Conservation (phyloP, 306 rosid genomes). For the Erythrophleum fordii region DNA sequence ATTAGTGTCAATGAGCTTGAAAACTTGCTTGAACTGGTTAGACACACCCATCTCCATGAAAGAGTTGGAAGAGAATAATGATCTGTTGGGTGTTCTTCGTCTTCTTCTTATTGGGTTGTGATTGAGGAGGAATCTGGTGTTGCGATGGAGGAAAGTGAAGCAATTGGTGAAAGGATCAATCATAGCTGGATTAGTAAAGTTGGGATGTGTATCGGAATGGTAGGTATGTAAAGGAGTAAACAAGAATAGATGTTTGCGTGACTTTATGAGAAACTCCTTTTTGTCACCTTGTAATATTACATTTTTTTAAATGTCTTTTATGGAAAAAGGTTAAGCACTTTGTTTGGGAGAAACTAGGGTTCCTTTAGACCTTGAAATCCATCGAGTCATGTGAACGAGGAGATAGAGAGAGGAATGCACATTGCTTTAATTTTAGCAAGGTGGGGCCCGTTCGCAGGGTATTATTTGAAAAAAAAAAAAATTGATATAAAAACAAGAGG, state of each 20-base stretch:
- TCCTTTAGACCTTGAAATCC: background rate
- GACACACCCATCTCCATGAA: constrained; percentile 58
- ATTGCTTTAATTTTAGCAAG: no score
- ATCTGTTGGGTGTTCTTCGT: constrained; percentile 29
- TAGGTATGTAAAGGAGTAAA: background rate
- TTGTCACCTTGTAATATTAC: background rate
- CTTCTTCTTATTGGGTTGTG: background rate
- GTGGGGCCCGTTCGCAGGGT: no score
- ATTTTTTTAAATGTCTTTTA: no score
- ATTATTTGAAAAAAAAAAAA: no score
- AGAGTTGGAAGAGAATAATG: constrained; percentile 40
- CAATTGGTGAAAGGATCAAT: constrained; percentile 42
- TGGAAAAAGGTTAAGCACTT: constrained; percentile 22
- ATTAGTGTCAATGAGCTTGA: constrained; percentile 64
- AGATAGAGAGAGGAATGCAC: no score
- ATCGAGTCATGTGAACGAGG: background rate
- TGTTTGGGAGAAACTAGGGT: constrained; percentile 8
- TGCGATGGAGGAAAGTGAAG: constrained; percentile 49
- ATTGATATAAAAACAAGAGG: no score
- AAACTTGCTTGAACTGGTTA: constrained; percentile 62
- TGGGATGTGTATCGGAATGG: background rate
- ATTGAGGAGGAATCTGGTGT: constrained; percentile 32
- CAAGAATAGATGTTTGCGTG: background rate
- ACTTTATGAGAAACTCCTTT: background rate
- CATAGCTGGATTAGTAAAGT: constrained; percentile 28